Evolutionary conservation across 139 green algal species (phyloP).

Genomic region (Yamagishiella unicocca): DNA sequence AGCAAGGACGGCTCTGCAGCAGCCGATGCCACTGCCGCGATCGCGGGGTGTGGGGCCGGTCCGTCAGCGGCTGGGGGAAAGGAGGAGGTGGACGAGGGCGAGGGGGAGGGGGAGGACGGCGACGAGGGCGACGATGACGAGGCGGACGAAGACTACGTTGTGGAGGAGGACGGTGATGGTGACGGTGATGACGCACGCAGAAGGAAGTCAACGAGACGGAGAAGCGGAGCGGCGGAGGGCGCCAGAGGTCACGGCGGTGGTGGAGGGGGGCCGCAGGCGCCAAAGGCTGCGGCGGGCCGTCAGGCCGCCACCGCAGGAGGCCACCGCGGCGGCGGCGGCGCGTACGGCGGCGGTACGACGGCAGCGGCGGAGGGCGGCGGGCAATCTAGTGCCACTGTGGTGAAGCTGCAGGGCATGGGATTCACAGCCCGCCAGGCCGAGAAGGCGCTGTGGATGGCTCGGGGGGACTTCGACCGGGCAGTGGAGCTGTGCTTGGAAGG

Average conservation of each 20-base stretch:
- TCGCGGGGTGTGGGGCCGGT: too few relatives aligned
- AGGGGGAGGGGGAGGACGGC: neutral
- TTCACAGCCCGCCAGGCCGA: conserved; percentile 29
- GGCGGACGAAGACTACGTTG: neutral
- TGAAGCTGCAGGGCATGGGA: conserved; percentile 32
- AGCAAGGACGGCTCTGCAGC: too few relatives aligned
- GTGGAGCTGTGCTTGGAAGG: conserved; percentile 62
- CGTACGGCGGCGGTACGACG: conserved; percentile 40
- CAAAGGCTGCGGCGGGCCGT: neutral
- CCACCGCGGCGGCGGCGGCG: conserved; percentile 68
- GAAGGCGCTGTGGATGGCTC: conserved; percentile 47
- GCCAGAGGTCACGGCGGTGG: neutral
- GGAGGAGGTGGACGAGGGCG: neutral
- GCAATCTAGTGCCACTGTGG: neutral
- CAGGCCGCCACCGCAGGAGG: conserved; percentile 63
- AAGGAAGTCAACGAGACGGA: neutral
- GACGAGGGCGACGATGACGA: neutral
- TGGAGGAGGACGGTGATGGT: neutral
- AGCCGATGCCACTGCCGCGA: too few relatives aligned
- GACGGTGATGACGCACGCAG: neutral
- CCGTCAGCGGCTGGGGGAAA: too few relatives aligned
- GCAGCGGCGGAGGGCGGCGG: neutral
- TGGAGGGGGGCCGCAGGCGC: neutral
- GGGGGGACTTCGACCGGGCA: conserved; percentile 27
- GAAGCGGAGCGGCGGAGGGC: neutral